Evolutionary conservation across 495 filamentous ascomycete species (phyloP), one percentile per base, ranked within the genome.

Genomic region (Pseudoneurospora amorphoporcata): DNA sequence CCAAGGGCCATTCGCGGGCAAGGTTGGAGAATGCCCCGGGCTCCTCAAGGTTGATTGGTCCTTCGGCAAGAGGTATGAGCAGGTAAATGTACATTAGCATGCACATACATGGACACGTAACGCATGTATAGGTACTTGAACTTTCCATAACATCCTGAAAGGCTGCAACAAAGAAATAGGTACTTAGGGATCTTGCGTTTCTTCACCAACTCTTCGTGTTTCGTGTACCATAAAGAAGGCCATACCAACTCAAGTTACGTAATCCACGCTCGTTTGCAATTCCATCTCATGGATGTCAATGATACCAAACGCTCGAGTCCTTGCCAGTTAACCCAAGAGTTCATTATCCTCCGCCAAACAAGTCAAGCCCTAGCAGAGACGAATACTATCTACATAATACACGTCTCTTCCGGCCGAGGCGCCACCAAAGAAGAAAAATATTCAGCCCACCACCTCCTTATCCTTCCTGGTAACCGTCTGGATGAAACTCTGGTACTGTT

Each of bases 401-500:
- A 35, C 23, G 29, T 14, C 29, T 65, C 29, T 2, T 35, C 12
- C 53, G 23, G 23, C 23, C 23, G 23, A 23, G 23, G 23, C 23
- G 23, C 23, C 23, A 23, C 23, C 23, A 23, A 23, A 23, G 23
- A 23, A 65, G 6, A 2, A 65, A 17, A 65, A 65, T 6, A 16
- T 3, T 65, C 53, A 65, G 29, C 53, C 37, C 14, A 35, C 53
- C 23, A 65, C 35, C 69, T 76, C 76, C 65, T 73, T 73, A 12
- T 80, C 79, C 75, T 79, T 80, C 45, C 74, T 68, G 17, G 70
- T 82, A 29, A 86, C 76, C 68, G 78, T 72, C 38, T 80, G 69
- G 12, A 88, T 84, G 68, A 87, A 87, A 47, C 72, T 80, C 71
- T 84, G 83, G 72, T 86, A 86, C 69, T 83, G 79, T 71, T 86